Evolutionary conservation across 2,329 filamentous ascomycete genomes (phyloP), one percentile per base, ranked within the genome.

Genomic region (Claviceps spartinae): DNA sequence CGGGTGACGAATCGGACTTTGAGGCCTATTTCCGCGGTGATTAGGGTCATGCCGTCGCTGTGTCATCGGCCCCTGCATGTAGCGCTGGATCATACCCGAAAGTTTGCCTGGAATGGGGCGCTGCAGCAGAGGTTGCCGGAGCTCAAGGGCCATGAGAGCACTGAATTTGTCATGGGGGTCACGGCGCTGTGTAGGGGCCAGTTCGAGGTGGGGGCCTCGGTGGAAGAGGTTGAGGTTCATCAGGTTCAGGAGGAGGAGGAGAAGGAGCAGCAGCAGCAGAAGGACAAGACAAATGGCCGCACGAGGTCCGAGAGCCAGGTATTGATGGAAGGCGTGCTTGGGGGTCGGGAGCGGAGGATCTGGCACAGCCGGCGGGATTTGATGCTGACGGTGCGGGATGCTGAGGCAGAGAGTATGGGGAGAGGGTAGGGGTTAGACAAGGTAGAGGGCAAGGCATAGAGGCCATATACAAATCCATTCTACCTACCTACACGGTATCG

Each of bases 71-170:
- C 85, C 1, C 75, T 79, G 49, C 82, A 81, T 54, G 74, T 86
- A 14, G 85, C 87, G 2, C 77, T 95, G 16, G 90, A 95, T 63
- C 79, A 91, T 52, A 85, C 85, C 43, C 83, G 87, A 61, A 87
- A 88, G 56, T 77, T 95, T 51, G 83, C 83, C 1, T 93, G 88
- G 83, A 91, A 88, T 57, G 90, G 90, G 1, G 82, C 86, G 34
- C 68, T 95, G 53, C 90, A 96, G 68, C 83, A 83, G 61, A 74
- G 79, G 1, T 69, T 95, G 0, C 81, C 85, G 0, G 62, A 78
- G 6, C 63, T 95, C 1, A 66, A 68, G 5, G 78, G 81, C 0
- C 77, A 79, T 4, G 72, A 76, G 45, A 77, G 68, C n/a, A 72
- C 75, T 0, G 77, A 83, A 54, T 72, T 86, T 22, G 73, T 75